These are phyloP conservation scores for Debaryomyces subglobosus DNA, from an alignment of 1,139 yeast genomes.

Conservation along the genomic window DNA sequence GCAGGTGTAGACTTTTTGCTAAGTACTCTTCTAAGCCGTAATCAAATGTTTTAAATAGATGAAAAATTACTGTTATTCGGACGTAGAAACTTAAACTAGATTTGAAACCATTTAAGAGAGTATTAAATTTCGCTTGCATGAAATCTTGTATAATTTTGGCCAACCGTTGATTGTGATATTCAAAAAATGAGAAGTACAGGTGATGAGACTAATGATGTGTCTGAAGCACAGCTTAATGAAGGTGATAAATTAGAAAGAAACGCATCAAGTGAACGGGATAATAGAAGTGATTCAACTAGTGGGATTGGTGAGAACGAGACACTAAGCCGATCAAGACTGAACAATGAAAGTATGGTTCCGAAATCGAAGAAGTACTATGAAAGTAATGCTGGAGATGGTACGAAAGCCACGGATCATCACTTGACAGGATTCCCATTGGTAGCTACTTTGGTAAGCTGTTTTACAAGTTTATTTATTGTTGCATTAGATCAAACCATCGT, in stretches of 20 bases:
- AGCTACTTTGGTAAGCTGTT: conserved; percentile 48
- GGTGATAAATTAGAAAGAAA: neutral
- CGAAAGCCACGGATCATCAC: conserved; percentile 51
- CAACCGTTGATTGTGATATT: neutral
- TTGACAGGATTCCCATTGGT: conserved; percentile 45
- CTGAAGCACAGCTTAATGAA: neutral
- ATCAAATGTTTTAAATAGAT: neutral
- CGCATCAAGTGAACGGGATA: neutral
- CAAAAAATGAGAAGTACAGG: neutral
- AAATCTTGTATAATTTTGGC: neutral
- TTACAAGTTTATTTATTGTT: conserved; percentile 56
- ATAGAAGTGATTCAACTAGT: neutral
- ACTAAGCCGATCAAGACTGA: neutral
- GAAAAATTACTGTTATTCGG: neutral
- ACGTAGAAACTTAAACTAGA: neutral
- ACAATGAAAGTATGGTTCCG: neutral
- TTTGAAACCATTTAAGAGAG: neutral
- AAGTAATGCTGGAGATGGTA: conserved; percentile 62
- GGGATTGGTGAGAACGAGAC: neutral
- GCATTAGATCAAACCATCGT: conserved; percentile 74
- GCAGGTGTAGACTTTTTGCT: neutral
- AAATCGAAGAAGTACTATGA: conserved; percentile 19
- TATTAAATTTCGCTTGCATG: neutral
- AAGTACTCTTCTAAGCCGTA: neutral
- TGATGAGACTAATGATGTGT: neutral